phyloP scores from a whole-genome alignment of 495 filamentous ascomycete species.

The Aspergillus taichungensis region DNA sequence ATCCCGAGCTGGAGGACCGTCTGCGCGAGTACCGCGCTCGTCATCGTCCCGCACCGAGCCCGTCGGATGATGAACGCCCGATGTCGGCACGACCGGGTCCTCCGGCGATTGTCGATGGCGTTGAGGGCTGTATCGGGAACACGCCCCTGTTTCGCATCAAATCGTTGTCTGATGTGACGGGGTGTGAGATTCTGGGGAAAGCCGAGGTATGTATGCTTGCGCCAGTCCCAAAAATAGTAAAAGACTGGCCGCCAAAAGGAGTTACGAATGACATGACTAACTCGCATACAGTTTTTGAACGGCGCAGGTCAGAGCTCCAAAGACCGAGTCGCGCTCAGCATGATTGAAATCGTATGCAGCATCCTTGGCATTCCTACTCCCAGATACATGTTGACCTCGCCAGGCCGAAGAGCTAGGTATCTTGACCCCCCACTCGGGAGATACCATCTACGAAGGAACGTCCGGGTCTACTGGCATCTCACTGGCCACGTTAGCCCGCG shows the following conservation, averaged over 20 bases:
- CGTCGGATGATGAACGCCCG: conserved; percentile 1
- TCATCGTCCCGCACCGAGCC: conserved; percentile 1
- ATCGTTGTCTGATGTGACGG: conserved; percentile 82
- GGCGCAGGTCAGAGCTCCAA: conserved; percentile 94
- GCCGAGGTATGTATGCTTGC: conserved; percentile 54
- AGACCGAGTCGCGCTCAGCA: conserved; percentile 84
- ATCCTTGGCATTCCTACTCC: conserved; percentile 1
- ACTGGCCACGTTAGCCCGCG: conserved; percentile 77
- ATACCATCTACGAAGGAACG: conserved; percentile 95
- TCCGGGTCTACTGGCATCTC: conserved; percentile 93
- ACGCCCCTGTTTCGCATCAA: conserved; percentile 86
- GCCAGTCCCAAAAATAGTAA: not conserved
- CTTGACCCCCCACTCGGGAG: conserved; percentile 70
- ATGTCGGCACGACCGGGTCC: conserved; percentile 27
- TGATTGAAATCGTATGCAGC: conserved; percentile 59
- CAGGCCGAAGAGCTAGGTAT: conserved; percentile 72
- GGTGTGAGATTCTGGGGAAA: conserved; percentile 87
- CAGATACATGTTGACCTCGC: conserved; percentile 6
- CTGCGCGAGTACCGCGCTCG: conserved; percentile 38
- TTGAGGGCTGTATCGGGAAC: conserved; percentile 90
- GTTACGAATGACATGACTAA: not conserved
- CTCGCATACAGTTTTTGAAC: conserved; percentile 61
- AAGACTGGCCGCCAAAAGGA: not conserved
- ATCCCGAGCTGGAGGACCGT: conserved; percentile 54
- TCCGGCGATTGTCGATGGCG: conserved; percentile 52